A percentile compares a stretch with the other conserved stretches of the same genome.
phyloP scores from a whole-genome alignment of 495 filamentous ascomycete genomes.

The Delitschia confertaspora region DNA sequence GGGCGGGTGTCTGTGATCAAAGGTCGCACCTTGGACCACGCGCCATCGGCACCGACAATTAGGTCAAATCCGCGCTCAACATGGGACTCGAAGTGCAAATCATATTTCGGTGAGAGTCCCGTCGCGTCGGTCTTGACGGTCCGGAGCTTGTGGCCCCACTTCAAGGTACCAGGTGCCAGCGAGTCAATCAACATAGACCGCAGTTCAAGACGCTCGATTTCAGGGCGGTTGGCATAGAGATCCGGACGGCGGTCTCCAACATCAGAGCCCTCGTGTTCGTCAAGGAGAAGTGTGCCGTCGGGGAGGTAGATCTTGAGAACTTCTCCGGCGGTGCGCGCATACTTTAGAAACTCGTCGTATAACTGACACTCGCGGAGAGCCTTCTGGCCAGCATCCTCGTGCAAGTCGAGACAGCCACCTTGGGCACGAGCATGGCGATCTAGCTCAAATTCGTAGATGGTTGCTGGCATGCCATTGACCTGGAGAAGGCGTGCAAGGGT shows the following conservation, averaged over 20 bases:
- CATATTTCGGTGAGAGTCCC: slow-evolving; percentile 21
- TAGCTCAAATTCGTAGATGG: slow-evolving; percentile 46
- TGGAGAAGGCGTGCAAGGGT: slow-evolving; percentile 48
- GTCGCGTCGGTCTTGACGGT: slow-evolving; percentile 1
- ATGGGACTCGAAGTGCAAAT: slow-evolving; percentile 25
- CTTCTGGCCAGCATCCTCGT: slow-evolving; percentile 42
- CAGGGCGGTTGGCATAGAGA: not conserved
- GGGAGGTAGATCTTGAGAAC: slow-evolving; percentile 20
- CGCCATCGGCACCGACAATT: slow-evolving; percentile 54
- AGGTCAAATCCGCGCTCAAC: slow-evolving; percentile 40
- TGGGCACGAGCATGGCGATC: slow-evolving; percentile 32
- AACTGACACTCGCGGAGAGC: slow-evolving; percentile 46
- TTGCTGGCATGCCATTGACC: slow-evolving; percentile 6
- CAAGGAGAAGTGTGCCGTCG: not conserved
- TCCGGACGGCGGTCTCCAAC: not conserved
- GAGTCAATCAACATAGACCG: slow-evolving; percentile 12
- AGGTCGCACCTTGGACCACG: slow-evolving; percentile 47
- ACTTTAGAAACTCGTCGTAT: slow-evolving; percentile 38
- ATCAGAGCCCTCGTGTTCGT: not conserved
- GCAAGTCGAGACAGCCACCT: slow-evolving; percentile 51
- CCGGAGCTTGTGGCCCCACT: slow-evolving; percentile 39
- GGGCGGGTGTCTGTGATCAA: slow-evolving; percentile 42
- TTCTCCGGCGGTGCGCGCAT: slow-evolving; percentile 38
- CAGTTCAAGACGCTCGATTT: slow-evolving; percentile 5
- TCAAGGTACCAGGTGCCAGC: slow-evolving; percentile 36